Percentiles rank a stretch among this genome's conserved stretches.
Evolutionary conservation across 2,329 filamentous ascomycete genomes (phyloP).

Genomic region (Sporothrix dimorphospora): DNA sequence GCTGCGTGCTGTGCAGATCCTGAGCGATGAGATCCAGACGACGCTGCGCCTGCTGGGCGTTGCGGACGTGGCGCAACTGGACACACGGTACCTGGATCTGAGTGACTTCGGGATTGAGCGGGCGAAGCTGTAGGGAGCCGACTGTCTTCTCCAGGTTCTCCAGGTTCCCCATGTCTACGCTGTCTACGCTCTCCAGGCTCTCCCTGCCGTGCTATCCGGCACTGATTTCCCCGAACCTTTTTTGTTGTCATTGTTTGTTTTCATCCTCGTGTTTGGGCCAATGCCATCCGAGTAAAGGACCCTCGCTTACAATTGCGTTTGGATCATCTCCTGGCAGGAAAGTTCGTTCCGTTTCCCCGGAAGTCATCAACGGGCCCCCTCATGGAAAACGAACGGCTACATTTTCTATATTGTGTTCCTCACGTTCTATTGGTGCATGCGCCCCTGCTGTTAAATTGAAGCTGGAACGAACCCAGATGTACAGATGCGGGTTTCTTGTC

Average conservation of each 20-base stretch:
- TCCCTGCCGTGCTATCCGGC: not conserved
- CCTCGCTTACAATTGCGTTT: not conserved
- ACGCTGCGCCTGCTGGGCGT: constrained; percentile 28
- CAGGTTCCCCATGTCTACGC: not conserved
- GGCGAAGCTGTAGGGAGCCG: constrained; percentile 7
- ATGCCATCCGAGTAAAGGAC: not conserved
- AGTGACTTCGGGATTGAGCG: not conserved
- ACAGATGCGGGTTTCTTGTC: too few species aligned
- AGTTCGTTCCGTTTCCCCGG: not conserved
- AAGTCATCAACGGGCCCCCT: not conserved
- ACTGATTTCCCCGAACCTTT: not conserved
- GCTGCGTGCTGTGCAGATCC: constrained; percentile 41
- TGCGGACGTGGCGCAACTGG: constrained; percentile 16
- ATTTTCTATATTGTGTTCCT: not conserved
- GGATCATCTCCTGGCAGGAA: not conserved
- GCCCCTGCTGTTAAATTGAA: too few species aligned
- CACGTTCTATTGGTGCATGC: not conserved
- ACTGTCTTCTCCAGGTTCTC: not conserved
- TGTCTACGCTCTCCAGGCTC: not conserved
- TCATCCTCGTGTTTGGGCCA: not conserved
- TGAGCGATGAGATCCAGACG: constrained; percentile 31
- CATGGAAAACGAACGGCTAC: not conserved
- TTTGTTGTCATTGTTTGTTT: not conserved
- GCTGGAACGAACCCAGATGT: too few species aligned
- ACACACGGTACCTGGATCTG: constrained; percentile 25